phyloP scores from a whole-genome alignment of 768 basidiomycete genomes.

The Lactarius quietus region DNA sequence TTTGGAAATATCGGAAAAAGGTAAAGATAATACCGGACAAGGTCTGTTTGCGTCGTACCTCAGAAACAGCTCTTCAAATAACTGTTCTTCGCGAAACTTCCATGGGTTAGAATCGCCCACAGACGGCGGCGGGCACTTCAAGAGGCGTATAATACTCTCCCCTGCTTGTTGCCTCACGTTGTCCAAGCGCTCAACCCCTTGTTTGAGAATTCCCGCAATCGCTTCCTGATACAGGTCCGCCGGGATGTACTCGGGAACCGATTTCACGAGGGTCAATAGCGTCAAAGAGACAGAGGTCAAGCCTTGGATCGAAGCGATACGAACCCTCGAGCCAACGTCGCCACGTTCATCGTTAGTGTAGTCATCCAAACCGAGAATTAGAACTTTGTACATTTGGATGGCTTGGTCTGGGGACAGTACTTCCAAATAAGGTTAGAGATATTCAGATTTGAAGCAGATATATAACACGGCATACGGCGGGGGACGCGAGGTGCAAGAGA shows the following conservation, averaged over 20 bases:
- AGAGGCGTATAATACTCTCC: constrained; percentile 49
- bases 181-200: constrained; percentile 87
- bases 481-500: constrained; percentile 43
- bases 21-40: constrained; percentile 8
- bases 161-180: constrained; percentile 85
- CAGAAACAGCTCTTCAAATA: constrained; percentile 53
- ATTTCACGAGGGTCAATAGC: constrained; percentile 44
- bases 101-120: constrained; percentile 43
- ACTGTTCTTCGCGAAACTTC: constrained; percentile 45
- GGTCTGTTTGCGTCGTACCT: constrained; percentile 33
- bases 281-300: constrained; percentile 52
- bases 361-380: constrained; percentile 77
- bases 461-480: constrained; percentile 39
- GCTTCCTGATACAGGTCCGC: constrained; percentile 51
- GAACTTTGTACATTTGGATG: constrained; percentile 44
- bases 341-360: constrained; percentile 94
- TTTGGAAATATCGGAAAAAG: not conserved
- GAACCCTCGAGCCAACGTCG: constrained; percentile 95
- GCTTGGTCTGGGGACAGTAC: constrained; percentile 12
- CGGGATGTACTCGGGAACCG: constrained; percentile 54
- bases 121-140: constrained; percentile 45
- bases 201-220: constrained; percentile 73
- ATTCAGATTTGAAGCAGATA: not conserved
- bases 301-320: constrained; percentile 70
- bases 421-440: constrained; percentile 2